Evolutionary conservation across 148 eudicot species (phyloP), one percentile per base, ranked within the genome.

Genomic region (Agrostemma githago): DNA sequence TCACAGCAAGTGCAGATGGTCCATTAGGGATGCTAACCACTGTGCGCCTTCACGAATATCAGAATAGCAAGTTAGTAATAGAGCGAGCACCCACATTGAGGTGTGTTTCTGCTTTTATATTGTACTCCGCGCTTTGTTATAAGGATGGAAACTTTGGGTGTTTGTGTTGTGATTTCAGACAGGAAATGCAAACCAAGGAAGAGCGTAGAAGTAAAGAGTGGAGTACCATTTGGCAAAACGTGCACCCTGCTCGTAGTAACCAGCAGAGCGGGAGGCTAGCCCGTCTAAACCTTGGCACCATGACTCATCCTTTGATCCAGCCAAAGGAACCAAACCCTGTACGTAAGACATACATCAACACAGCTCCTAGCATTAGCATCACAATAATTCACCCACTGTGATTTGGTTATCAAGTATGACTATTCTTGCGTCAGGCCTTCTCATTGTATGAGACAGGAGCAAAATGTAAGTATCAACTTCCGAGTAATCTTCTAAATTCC

Each of bases 201-300:
- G 71, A 20, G 71, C 56, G 9, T 67, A 67, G 54, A 67, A 67
- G 71, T 15, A 17, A 17, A 67, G 26, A 43, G 26, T 67, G 44
- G 53, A 39, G 2, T 74, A 94, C 98, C 98, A 94, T 82, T 94
- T 94, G 11, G 98, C 98, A 81, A 94, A 94, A 68, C 98, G 97
- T 78, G 98, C 97, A 74, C 98, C 98, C 82, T 94, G 98, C 75
- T 86, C 89, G 44, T 94, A 94, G 91, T 94, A 94, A 72, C 90
- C 97, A 74, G 98, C 97, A 73, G 97, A 85, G 74, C 98, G 86
- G 74, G 98, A 94, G 59, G 93, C 97, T 83, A 94, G 77, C 61
- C 98, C 98, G 79, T 94, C 98, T 73, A 94, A 81, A 34, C 98
- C 97, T 84, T 91, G 98, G 81, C 98, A 94, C 98, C 98, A 94